These are phyloP conservation scores for Citrullus mucosospermus DNA, from an alignment of 306 rosid genomes.

Conservation along the genomic window DNA sequence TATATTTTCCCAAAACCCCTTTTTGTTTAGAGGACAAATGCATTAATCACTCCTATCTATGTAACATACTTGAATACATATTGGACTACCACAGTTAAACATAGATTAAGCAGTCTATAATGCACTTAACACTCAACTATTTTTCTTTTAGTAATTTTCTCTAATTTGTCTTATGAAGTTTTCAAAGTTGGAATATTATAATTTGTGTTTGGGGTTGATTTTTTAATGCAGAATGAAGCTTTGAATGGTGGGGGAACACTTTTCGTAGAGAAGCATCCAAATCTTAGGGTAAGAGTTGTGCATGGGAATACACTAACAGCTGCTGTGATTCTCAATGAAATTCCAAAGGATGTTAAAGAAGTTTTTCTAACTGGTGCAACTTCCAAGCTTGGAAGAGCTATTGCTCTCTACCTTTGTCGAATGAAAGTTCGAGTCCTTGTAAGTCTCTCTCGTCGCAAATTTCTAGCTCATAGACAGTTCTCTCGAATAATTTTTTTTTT, in stretches of 20 bases:
- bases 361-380: constrained; percentile 91
- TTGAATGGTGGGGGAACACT: constrained; percentile 92
- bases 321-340: constrained; percentile 79
- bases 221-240: constrained; percentile 55
- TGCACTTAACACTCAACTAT: too few species aligned
- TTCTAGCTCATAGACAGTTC: too few species aligned
- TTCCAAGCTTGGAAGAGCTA: constrained; percentile 97
- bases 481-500: too few species aligned
- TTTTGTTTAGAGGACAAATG: too few species aligned
- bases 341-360: constrained; percentile 58
- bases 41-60: too few species aligned
- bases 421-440: constrained; percentile 81
- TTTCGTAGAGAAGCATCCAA: constrained; percentile 83
- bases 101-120: too few species aligned
- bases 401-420: constrained; percentile 84
- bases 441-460: constrained; percentile 7
- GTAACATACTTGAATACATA: too few species aligned
- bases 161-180: too few species aligned
- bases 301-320: constrained; percentile 98
- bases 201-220: neutral
- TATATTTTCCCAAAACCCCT: too few species aligned
- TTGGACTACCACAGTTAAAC: too few species aligned
- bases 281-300: constrained; percentile 82
- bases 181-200: too few species aligned
- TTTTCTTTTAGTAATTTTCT: too few species aligned